phyloP scores from a whole-genome alignment of 192 early-diverging fungal genomes.

The Entomortierella parvispora region DNA sequence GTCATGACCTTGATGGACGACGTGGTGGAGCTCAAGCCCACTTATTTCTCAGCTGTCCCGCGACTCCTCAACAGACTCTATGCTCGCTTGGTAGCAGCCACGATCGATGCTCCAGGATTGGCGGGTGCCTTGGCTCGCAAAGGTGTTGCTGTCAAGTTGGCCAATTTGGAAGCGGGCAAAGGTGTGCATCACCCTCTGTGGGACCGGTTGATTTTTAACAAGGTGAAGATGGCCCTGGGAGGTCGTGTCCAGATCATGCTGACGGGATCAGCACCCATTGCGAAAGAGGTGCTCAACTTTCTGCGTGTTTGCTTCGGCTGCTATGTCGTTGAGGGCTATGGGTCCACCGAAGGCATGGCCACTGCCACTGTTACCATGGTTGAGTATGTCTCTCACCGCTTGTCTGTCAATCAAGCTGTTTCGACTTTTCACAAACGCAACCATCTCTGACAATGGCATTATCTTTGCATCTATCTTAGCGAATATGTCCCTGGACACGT shows the following conservation, averaged over 20 bases:
- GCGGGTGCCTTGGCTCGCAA: conserved; percentile 65
- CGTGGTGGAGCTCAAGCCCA: conserved; percentile 80
- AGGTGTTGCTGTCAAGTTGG: conserved; percentile 65
- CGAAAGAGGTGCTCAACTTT: conserved; percentile 80
- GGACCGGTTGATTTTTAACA: conserved; percentile 88
- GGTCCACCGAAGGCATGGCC: conserved; percentile 76
- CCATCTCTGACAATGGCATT: too few relatives aligned
- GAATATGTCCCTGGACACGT: neutral
- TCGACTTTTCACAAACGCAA: too few relatives aligned
- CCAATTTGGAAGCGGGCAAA: conserved; percentile 67
- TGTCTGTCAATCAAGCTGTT: too few relatives aligned
- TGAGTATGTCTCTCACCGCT: too few relatives aligned
- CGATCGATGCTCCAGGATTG: conserved; percentile 68
- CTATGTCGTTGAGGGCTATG: conserved; percentile 85
- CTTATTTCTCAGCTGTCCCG: conserved; percentile 84
- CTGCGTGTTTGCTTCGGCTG: conserved; percentile 80
- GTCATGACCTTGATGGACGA: conserved; percentile 81
- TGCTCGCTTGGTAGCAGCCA: conserved; percentile 69
- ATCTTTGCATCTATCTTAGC: too few relatives aligned
- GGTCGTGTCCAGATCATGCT: conserved; percentile 79
- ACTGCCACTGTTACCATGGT: too few relatives aligned
- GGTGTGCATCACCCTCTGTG: conserved; percentile 81
- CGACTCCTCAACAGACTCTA: conserved; percentile 89
- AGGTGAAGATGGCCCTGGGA: conserved; percentile 74
- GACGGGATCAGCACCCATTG: conserved; percentile 81